A percentile compares a stretch with the other conserved stretches of the same genome.
These are phyloP conservation scores for Leishmania major DNA, from an alignment of 208 protist genomes.

Conservation along the genomic window DNA sequence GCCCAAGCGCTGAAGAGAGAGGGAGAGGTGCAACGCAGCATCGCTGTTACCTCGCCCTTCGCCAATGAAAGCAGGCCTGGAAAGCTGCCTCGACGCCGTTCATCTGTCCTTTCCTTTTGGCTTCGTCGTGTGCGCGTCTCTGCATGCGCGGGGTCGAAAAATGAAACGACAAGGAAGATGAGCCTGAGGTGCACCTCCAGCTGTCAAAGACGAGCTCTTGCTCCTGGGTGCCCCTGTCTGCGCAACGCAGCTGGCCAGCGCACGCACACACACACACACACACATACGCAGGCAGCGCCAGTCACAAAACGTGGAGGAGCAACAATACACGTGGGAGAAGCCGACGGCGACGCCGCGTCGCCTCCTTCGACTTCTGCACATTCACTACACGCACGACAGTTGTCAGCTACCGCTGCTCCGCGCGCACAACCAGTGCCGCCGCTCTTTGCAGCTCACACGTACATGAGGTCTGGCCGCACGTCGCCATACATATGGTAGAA, in stretches of 20 bases:
- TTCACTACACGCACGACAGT: neutral
- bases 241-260: neutral
- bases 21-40: neutral
- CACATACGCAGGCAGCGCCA: neutral
- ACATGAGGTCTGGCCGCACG: constrained; percentile 53
- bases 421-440: neutral
- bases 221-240: neutral
- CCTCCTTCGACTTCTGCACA: neutral
- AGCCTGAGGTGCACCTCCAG: neutral
- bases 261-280: constrained; percentile 19
- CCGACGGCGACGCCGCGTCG: neutral
- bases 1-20: neutral
- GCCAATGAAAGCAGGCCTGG: neutral
- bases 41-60: neutral
- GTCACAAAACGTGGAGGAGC: neutral
- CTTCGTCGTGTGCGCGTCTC: neutral
- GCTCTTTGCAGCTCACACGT: constrained; percentile 12
- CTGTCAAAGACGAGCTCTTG: neutral
- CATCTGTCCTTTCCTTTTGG: neutral
- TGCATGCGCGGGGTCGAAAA: neutral
- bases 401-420: neutral
- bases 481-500: constrained; percentile 61
- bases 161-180: neutral
- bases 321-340: constrained; percentile 5
- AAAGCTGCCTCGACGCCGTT: neutral